Conservation (phyloP, 2,329 filamentous ascomycete species). For the Cladosporium sp. region DNA sequence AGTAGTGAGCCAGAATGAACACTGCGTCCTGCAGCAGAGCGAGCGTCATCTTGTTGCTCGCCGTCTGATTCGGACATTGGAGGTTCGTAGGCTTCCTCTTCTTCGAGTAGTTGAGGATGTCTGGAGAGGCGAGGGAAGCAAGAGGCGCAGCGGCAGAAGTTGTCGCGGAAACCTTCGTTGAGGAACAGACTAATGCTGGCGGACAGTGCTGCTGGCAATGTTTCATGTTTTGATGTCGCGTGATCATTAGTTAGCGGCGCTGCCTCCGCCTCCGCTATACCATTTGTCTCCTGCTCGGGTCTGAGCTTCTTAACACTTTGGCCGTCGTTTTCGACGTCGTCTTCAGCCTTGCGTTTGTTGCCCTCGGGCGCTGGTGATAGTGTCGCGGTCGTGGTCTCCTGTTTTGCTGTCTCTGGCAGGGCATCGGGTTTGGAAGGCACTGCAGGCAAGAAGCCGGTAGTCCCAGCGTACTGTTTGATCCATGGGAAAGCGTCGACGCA, state of each 20-base stretch:
- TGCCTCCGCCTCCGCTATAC: background rate
- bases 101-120: constrained; percentile 81
- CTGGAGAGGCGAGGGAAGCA: constrained; percentile 71
- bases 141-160: constrained; percentile 75
- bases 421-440: constrained; percentile 46
- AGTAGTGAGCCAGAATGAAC: constrained; percentile 76
- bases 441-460: constrained; percentile 72
- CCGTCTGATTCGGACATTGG: constrained; percentile 64
- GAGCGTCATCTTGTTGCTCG: constrained; percentile 51
- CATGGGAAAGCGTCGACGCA: constrained; percentile 84
- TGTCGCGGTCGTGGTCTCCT: background rate
- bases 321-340: constrained; percentile 26
- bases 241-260: background rate
- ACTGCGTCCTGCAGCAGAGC: constrained; percentile 37
- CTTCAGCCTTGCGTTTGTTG: constrained; percentile 46
- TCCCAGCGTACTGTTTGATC: constrained; percentile 83
- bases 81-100: constrained; percentile 91
- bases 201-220: constrained; percentile 53
- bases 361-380: background rate
- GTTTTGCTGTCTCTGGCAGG: background rate
- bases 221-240: constrained; percentile 24
- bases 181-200: constrained; percentile 78
- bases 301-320: constrained; percentile 27
- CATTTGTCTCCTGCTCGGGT: constrained; percentile 16
- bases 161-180: constrained; percentile 70